Evolutionary conservation across 208 protist species (phyloP), one percentile per base, ranked within the genome.

Genomic region (Porcisia hertigi): DNA sequence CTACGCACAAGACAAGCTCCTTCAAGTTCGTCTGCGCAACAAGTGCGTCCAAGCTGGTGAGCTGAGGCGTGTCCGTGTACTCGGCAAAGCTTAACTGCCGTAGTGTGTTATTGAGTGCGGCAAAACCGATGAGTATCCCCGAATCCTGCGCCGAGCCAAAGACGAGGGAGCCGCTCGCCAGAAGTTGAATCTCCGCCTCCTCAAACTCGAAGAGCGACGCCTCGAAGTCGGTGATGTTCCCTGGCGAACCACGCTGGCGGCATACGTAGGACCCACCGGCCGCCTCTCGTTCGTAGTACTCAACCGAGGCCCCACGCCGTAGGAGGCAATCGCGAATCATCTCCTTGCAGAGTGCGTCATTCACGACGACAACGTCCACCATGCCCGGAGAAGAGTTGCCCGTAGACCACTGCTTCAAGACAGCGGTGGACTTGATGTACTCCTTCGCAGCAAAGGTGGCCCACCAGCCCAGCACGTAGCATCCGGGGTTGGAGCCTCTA

Each of bases 201-300:
- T 96, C 92, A 71, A 93, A 94, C 54, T 94, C 86, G 55, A 97
- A 97, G 12, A 97, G 89, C 8, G 89, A 89, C 0, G 94, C 88
- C 78, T 97, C 94, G 81, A 97, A 97, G 86, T 96, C 94, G 20
- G 91, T 71, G 74, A 95, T 94, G 76, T 97, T 92, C 36, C 94
- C 94, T 0, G 94, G 94, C 14, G 94, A 93, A 41, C 90, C 94
- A 55, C 89, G 91, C 83, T 96, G 94, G n/a, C 92, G 86, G 59
- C 92, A 94, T 23, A 78, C 79, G 71, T 94, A 97, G 14, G 81
- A 41, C 12, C 86, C 86, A 16, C 87, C 88, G 2, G 70, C 74
- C 0, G 72, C 59, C 55, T 77, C 76, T 0, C 87, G 82, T 45
- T 97, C 94, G 77, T 96, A 94, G 79, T 86, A 88, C 83, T 96